Base-by-base conservation (phyloP, 345 rosid species). In the Erodium maritimum region DNA sequence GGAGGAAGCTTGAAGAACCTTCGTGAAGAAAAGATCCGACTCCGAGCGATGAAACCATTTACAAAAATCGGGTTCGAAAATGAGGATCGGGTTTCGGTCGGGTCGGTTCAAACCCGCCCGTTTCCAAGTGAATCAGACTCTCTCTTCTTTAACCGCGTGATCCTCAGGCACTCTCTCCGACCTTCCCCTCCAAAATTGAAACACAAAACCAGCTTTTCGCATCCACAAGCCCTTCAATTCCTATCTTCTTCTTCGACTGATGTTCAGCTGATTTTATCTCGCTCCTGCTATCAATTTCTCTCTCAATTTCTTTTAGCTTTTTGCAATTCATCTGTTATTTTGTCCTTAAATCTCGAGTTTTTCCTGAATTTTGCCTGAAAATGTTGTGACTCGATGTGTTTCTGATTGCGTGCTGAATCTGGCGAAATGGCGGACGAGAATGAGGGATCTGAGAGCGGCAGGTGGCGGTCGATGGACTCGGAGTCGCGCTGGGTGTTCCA, bases 401-500 rank as follows among this genome's bases (percentile, higher is more conserved):
- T 4, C 46, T 5, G 50, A 8, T 56, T 14, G 18, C 3, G 22
- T 1, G 55, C 17, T 13, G 16, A 24, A 33, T 24, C 17, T 24
- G 19, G 65, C n/a, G n/a, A 45, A 23, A 80, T 76, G 98, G 79
- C 86, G 74, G 94, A 37, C 10, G 46, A 80, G 65, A 85, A 81
- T 9, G 80, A 76, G 24, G 74, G 81, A 73, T 75, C 78, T 45
- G 85, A 80, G 64, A 71, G 61, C 62, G 80, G 83, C 56, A 74
- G 79, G 52, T 45, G 77, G 57, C 75, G 69, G 17, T 93, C 96
- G 19, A 70, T 85, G 75, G 96, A 88, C 75, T 89, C 94, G 46
- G 99, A 87, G 69, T 93, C 96, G 56, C 86, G 96, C 6, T 93
- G 99, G 99, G 97, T 93, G 50, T 87, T 79, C 66, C 95, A 81